phyloP scores from a whole-genome alignment of 495 filamentous ascomycete genomes.

The Neurospora tetraspora region DNA sequence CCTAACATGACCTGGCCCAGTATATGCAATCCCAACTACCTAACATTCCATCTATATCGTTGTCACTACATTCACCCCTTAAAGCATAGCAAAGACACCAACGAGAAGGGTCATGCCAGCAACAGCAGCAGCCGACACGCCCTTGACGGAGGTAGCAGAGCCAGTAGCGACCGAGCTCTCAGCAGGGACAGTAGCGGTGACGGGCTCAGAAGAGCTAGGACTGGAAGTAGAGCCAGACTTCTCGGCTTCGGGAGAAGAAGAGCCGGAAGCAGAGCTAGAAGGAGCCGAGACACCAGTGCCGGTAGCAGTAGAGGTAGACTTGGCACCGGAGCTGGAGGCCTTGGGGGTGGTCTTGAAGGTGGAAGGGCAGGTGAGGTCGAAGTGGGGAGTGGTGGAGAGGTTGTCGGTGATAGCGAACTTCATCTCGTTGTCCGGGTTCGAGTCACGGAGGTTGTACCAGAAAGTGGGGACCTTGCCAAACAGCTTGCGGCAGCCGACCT shows the following conservation, averaged over 20 bases:
- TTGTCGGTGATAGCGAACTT: constrained; percentile 38
- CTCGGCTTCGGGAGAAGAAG: no score
- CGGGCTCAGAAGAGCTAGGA: background rate
- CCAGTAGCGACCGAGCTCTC: background rate
- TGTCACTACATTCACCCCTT: background rate
- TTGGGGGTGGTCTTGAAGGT: constrained; percentile 22
- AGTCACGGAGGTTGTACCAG: constrained; percentile 45
- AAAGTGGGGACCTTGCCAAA: constrained; percentile 58
- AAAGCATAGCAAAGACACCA: constrained; percentile 17
- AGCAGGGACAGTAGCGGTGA: background rate
- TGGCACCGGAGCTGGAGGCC: constrained; percentile 1
- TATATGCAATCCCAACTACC: background rate
- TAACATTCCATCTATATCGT: background rate
- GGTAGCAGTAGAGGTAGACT: constrained; percentile 9
- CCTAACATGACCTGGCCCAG: background rate
- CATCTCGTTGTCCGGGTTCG: constrained; percentile 34
- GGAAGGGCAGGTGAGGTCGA: constrained; percentile 48
- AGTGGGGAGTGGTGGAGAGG: constrained; percentile 45
- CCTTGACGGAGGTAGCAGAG: constrained; percentile 7
- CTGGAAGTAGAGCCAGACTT: constrained; percentile 10
- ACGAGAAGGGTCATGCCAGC: constrained; percentile 13
- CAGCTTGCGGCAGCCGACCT: constrained; percentile 55
- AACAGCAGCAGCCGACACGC: constrained; percentile 7
- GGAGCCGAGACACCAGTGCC: constrained; percentile 11
- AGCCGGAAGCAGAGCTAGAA: background rate